Base-by-base conservation (phyloP, 2,329 filamentous ascomycete genomes). In the Diaporthe batatas region DNA sequence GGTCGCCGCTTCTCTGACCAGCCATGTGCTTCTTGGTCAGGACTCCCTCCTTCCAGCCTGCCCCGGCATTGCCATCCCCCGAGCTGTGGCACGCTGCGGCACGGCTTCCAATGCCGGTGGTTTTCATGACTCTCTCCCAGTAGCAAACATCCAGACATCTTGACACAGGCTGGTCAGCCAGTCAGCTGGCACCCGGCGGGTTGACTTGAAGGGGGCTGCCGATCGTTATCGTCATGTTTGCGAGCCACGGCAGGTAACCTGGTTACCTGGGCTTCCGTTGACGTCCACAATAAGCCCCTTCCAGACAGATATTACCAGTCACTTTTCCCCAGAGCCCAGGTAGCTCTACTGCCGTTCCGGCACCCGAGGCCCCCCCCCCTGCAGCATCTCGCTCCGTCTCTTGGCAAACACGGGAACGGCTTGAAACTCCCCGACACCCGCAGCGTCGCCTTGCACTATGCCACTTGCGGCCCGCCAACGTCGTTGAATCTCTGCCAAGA, bases 151-250 rank as follows among this genome's bases (percentile, higher is more conserved):
- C 29, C 54, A 25, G 36, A 25, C 32, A 65, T 65, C 29, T 8
- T n/a, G 44, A 36, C 16, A 23, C 21, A 23, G 23, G 36, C 21
- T 25, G 36, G 23, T 29, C 57, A 14, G 57, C 57, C 36, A 29
- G 44, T 47, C 44, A 18, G 44, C 44, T 10, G 11, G 21, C 47
- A 39, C 47, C 47, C 47, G n/a, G 36, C 51, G n/a, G 62, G n/a
- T 25, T 53, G 36, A 7, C 39, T 39, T 6, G 39, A 67, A 39
- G 62, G 62, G 47, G 32, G 62, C 62, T 23, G 62, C 62, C 62
- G 62, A 67, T 67, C 62, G 32, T 53, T n/a, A 67, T 65, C 62
- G 32, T 67, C 21, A 67, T 65, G 59, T 51, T 6, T 32, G 6
- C 34, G 59, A 65, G 59, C 59, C 59, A 65, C 29, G 25, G 59